These are phyloP conservation scores for Pythium guiyangense DNA, from an alignment of 352 stramenopile genomes.

Conservation along the genomic window DNA sequence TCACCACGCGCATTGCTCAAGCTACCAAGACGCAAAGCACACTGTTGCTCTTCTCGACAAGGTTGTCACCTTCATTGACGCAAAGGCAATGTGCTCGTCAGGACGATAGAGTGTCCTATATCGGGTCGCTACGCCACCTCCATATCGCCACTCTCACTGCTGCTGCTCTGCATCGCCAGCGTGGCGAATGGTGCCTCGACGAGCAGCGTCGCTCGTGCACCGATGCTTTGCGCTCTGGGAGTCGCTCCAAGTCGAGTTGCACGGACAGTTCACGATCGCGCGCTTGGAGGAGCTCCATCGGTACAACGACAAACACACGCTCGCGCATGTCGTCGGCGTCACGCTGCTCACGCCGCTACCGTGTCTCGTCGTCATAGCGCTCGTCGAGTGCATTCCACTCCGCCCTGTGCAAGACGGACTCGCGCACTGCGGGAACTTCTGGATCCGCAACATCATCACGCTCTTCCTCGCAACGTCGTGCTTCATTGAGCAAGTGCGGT, in stretches of 20 bases:
- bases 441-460: constrained; percentile 5
- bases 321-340: neutral
- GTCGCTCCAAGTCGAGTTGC: constrained; percentile 12
- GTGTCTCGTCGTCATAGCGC: constrained; percentile 4
- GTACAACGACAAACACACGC: neutral
- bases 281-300: neutral
- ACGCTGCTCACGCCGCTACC: constrained; percentile 8
- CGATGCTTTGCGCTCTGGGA: constrained; percentile 12
- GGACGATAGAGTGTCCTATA: too few species aligned
- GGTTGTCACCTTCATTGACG: too few species aligned
- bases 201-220: too few species aligned
- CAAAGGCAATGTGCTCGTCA: too few species aligned
- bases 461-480: neutral
- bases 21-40: too few species aligned
- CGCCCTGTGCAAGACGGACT: neutral
- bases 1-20: too few species aligned
- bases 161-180: too few species aligned
- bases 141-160: too few species aligned
- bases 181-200: too few species aligned
- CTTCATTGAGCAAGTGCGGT: neutral
- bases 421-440: neutral
- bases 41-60: too few species aligned
- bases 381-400: constrained; percentile 9
- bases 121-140: too few species aligned
- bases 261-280: constrained; percentile 14